These are phyloP conservation scores for Mercurialis annua DNA, from an alignment of 345 rosid genomes.

Conservation along the genomic window DNA sequence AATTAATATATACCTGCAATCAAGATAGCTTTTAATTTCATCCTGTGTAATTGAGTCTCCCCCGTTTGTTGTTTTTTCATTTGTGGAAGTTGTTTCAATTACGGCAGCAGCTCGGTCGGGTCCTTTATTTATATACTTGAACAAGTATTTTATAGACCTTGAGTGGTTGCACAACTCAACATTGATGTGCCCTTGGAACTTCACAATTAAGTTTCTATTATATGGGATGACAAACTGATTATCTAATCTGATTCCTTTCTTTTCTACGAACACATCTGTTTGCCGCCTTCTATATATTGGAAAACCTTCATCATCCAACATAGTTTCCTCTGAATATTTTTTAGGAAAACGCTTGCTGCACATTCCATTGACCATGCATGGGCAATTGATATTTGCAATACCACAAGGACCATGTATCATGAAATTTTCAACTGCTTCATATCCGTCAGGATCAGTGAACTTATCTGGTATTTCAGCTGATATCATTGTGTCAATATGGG, in stretches of 20 bases:
- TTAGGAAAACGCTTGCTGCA: neutral
- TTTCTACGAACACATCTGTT: neutral
- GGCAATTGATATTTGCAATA: no score
- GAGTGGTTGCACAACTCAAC: neutral
- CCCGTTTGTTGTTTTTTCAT: neutral
- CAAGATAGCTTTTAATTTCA: slow-evolving; percentile 9
- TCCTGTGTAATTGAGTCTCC: neutral
- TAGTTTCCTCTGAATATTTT: neutral
- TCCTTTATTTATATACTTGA: slow-evolving; percentile 6
- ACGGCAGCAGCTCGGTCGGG: neutral
- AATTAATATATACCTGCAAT: no score
- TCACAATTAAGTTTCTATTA: neutral
- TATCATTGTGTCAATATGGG: neutral
- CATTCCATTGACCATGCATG: neutral
- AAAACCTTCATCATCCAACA: slow-evolving; percentile 1
- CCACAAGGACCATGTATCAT: slow-evolving; percentile 16
- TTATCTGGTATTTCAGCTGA: neutral
- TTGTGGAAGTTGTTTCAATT: neutral
- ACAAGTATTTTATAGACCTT: neutral
- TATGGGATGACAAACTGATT: slow-evolving; percentile 7
- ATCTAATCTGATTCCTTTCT: neutral
- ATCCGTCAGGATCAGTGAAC: neutral
- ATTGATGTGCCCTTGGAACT: slow-evolving; percentile 12
- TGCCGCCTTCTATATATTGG: neutral
- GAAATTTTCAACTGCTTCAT: neutral